These are phyloP conservation scores for Glomus cerebriforme DNA, from an alignment of 192 early-diverging fungal genomes.

Conservation along the genomic window DNA sequence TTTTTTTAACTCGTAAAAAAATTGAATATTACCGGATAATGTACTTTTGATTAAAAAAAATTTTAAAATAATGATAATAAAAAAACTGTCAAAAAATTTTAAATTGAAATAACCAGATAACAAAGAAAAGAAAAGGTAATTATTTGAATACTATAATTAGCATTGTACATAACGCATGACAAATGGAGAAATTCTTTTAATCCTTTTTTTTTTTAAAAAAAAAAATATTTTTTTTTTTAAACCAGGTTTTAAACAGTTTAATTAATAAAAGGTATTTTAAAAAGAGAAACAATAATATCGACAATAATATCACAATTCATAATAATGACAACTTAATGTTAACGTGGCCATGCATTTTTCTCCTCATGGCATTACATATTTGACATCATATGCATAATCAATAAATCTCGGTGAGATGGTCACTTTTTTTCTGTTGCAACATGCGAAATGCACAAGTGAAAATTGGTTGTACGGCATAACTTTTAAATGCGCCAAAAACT, in stretches of 20 bases:
- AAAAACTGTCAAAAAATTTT: no score
- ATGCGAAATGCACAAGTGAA: background rate
- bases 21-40: no score
- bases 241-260: no score
- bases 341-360: no score
- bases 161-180: background rate
- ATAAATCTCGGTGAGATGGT: background rate
- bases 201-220: no score
- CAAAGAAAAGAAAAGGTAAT: no score
- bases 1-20: background rate
- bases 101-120: background rate
- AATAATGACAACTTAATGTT: background rate
- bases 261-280: background rate
- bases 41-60: no score
- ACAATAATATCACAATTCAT: no score
- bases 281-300: background rate
- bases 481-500: background rate
- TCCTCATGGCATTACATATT: no score
- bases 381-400: background rate
- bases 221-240: no score
- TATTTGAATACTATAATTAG: no score
- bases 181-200: background rate
- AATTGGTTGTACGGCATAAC: background rate
- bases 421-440: background rate
- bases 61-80: no score